Percentiles rank a stretch among this genome's conserved stretches.
These are phyloP conservation scores for Rhodotorula glutinis DNA, from an alignment of 1,284 basidiomycete species.

Conservation along the genomic window DNA sequence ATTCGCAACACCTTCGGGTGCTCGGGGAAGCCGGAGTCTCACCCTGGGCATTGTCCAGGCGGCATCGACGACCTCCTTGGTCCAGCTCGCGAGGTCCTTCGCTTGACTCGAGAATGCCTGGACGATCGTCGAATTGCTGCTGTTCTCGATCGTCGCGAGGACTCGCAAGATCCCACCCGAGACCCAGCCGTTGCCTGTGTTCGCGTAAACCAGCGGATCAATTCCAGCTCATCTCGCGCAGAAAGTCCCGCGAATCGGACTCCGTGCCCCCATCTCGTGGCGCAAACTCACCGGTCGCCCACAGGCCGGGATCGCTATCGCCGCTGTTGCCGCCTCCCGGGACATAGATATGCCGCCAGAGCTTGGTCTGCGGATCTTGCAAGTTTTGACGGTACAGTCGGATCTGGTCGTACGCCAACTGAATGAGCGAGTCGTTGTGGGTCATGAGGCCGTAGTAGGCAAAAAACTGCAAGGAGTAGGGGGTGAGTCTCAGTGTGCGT, in stretches of 20 bases:
- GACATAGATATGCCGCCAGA: slow-evolving; percentile 65
- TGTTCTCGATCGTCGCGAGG: slow-evolving; percentile 58
- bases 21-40: too few species aligned
- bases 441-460: slow-evolving; percentile 79
- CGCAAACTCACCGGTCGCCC: slow-evolving; percentile 47
- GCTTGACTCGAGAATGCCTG: slow-evolving; percentile 57
- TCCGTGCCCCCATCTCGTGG: too few species aligned
- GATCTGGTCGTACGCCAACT: slow-evolving; percentile 73
- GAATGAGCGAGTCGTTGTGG: slow-evolving; percentile 65
- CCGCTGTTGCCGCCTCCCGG: slow-evolving; percentile 44
- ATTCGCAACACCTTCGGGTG: too few species aligned
- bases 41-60: slow-evolving; percentile 14
- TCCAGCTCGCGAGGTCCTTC: slow-evolving; percentile 60
- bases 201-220: neutral
- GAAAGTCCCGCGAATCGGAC: too few species aligned
- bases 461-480: too few species aligned
- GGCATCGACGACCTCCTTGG: slow-evolving; percentile 10
- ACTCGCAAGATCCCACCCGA: slow-evolving; percentile 57
- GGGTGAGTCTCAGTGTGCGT: too few species aligned
- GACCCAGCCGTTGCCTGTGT: slow-evolving; percentile 78
- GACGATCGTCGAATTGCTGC: slow-evolving; percentile 51
- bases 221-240: too few species aligned
- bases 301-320: slow-evolving; percentile 49
- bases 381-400: slow-evolving; percentile 64
- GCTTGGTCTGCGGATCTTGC: slow-evolving; percentile 46